Evolutionary conservation across 192 early-diverging fungal species (phyloP).

Genomic region (Backusella tarrabulga): DNA sequence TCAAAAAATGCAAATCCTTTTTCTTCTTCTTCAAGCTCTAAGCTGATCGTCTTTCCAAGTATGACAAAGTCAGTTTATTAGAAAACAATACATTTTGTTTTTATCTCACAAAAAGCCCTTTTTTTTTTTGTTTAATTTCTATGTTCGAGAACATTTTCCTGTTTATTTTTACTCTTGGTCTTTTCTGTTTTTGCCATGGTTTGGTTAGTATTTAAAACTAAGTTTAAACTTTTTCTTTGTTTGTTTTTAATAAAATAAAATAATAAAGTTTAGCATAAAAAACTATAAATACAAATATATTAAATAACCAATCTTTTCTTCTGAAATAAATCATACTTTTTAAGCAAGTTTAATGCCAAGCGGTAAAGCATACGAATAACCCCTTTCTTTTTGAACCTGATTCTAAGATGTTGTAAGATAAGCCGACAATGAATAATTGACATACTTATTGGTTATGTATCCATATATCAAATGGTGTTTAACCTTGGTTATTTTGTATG

Average conservation of each 20-base stretch:
- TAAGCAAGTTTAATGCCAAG: background rate
- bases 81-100: background rate
- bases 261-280: background rate
- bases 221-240: background rate
- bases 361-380: background rate
- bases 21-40: background rate
- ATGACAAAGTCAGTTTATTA: background rate
- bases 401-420: background rate
- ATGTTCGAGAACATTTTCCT: background rate
- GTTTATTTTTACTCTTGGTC: background rate
- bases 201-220: background rate
- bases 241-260: conserved; percentile 7
- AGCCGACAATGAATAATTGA: background rate
- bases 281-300: conserved; percentile 2
- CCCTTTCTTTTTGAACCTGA: background rate
- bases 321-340: background rate
- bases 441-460: background rate
- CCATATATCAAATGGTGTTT: background rate
- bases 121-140: background rate
- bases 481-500: background rate
- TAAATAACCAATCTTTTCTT: background rate
- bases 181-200: conserved; percentile 1
- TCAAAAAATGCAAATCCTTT: background rate
- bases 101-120: background rate
- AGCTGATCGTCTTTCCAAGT: background rate